phyloP scores from a whole-genome alignment of 2,329 filamentous ascomycete species.

The Apiospora pterosperma region DNA sequence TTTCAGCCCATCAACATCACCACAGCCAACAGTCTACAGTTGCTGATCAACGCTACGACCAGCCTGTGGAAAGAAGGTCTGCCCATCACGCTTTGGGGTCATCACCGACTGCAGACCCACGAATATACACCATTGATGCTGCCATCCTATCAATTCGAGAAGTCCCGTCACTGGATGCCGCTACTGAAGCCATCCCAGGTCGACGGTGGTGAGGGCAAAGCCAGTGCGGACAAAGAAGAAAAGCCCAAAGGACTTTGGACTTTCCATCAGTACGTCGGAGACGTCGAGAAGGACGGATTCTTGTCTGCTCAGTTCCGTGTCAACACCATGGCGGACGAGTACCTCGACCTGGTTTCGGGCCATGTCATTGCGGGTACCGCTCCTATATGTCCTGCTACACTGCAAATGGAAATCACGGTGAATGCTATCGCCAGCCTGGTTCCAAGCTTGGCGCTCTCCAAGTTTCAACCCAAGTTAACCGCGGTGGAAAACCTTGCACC shows the following conservation, averaged over 20 bases:
- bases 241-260: too few species aligned
- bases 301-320: background rate
- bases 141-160: conserved; percentile 42
- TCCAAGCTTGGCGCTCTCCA: too few species aligned
- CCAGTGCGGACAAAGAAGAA: too few species aligned
- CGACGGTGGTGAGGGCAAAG: too few species aligned
- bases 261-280: too few species aligned
- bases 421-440: too few species aligned
- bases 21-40: conserved; percentile 11
- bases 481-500: conserved; percentile 13
- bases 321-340: background rate
- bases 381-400: background rate
- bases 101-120: conserved; percentile 23
- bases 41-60: conserved; percentile 22
- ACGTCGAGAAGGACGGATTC: too few species aligned
- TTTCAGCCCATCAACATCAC: conserved; percentile 22
- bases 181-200: conserved; percentile 13
- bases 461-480: too few species aligned
- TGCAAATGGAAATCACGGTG: conserved; percentile 20
- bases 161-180: conserved; percentile 35
- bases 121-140: conserved; percentile 23
- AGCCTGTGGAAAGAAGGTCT: conserved; percentile 39
- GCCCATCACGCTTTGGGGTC: conserved; percentile 33
- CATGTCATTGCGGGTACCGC: conserved; percentile 1
- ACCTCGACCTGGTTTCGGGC: conserved; percentile 10